Conservation (phyloP, 1,284 basidiomycete species). For the Sporisorium reilianum region DNA sequence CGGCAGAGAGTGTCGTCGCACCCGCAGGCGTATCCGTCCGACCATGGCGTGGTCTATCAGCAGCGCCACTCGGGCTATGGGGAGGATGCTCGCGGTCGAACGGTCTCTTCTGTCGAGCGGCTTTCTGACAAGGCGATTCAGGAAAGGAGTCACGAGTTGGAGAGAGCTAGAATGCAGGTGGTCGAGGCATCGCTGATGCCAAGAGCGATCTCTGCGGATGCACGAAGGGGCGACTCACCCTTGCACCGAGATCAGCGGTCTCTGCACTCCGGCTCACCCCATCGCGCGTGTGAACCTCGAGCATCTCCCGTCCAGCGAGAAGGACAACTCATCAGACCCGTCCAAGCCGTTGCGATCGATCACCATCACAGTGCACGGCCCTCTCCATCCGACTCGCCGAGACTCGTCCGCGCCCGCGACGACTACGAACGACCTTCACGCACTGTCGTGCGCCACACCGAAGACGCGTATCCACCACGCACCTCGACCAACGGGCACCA, state of each 20-base stretch:
- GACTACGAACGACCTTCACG: neutral
- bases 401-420: neutral
- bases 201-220: neutral
- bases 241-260: neutral
- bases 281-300: neutral
- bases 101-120: neutral
- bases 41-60: slow-evolving; percentile 2
- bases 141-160: neutral
- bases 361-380: neutral
- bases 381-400: neutral
- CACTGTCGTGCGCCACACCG: neutral
- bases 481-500: neutral
- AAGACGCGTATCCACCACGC: neutral
- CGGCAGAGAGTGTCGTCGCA: neutral
- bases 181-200: neutral
- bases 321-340: neutral
- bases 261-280: neutral
- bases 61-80: neutral
- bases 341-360: too few relatives aligned
- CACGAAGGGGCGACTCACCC: neutral
- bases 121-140: neutral
- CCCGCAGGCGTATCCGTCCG: neutral
- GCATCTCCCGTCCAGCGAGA: neutral
- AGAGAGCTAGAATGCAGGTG: neutral
- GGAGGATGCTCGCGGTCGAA: neutral